Percentiles rank a stretch among this genome's conserved stretches.
These are phyloP conservation scores for Candida takata DNA, from an alignment of 805 yeast species.

Conservation along the genomic window DNA sequence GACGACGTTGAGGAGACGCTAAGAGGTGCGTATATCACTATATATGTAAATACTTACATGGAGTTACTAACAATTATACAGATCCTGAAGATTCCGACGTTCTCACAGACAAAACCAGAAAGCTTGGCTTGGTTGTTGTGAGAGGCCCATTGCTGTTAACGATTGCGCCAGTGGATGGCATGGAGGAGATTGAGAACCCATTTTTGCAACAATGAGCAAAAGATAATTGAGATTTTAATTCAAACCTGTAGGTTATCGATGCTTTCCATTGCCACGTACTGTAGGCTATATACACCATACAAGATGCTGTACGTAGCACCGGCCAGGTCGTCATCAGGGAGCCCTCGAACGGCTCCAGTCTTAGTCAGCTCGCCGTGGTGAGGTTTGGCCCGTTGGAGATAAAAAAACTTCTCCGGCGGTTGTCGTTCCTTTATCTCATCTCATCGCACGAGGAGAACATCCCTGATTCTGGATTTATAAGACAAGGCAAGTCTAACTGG, in stretches of 20 bases:
- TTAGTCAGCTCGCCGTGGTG: too few relatives aligned
- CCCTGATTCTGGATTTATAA: too few relatives aligned
- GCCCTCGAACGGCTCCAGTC: too few relatives aligned
- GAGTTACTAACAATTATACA: slow-evolving; percentile 1
- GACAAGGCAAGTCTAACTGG: too few relatives aligned
- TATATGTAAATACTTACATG: too few relatives aligned
- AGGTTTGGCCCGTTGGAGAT: slow-evolving; percentile 3
- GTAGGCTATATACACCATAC: too few relatives aligned
- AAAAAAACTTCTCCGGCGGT: slow-evolving; percentile 1
- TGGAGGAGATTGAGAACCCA: slow-evolving; percentile 65
- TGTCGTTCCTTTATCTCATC: background rate
- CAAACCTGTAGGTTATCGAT: too few relatives aligned
- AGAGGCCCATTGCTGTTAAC: slow-evolving; percentile 78
- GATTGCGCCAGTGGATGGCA: slow-evolving; percentile 65
- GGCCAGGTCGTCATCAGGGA: too few relatives aligned
- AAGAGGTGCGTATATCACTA: slow-evolving; percentile 41
- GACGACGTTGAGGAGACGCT: slow-evolving; percentile 64
- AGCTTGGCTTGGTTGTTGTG: slow-evolving; percentile 71
- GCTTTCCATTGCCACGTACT: too few relatives aligned
- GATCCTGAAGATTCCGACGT: slow-evolving; percentile 59
- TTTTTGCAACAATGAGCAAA: slow-evolving; percentile 31
- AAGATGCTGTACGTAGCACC: too few relatives aligned
- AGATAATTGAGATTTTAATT: too few relatives aligned
- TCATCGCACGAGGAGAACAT: background rate
- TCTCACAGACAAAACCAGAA: slow-evolving; percentile 52